Evolutionary conservation across 352 stramenopile species (phyloP).

Genomic region (Globisporangium lucens): DNA sequence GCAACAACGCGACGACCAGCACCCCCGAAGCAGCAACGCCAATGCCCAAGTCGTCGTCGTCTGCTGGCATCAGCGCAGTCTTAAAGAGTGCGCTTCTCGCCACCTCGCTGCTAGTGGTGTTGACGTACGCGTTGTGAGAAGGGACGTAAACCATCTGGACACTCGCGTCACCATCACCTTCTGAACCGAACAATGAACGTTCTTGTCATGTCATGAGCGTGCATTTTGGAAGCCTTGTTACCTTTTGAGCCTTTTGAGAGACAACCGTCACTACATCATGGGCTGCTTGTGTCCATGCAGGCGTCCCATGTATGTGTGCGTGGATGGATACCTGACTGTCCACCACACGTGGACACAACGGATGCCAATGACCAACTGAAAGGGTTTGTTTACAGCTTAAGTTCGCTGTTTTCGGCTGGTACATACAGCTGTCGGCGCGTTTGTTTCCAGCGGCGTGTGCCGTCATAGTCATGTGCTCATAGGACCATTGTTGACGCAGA

Average conservation of each 20-base stretch:
- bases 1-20: neutral
- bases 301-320: too few species aligned
- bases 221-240: neutral
- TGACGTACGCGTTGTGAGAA: neutral
- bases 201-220: neutral
- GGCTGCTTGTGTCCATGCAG: too few species aligned
- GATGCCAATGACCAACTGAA: slow-evolving; percentile 1
- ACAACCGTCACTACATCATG: too few species aligned
- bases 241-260: too few species aligned
- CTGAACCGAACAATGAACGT: neutral
- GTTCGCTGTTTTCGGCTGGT: too few species aligned
- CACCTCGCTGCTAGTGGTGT: neutral
- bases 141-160: neutral
- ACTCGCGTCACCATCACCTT: neutral
- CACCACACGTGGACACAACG: neutral
- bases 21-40: neutral
- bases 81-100: neutral
- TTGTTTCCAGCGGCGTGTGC: too few species aligned
- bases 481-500: too few species aligned
- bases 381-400: neutral
- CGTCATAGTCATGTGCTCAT: too few species aligned
- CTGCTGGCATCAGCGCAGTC: neutral
- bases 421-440: too few species aligned
- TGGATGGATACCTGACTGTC: neutral
- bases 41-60: neutral